Percentiles rank a stretch among this genome's conserved stretches.
phyloP scores from a whole-genome alignment of 2,329 filamentous ascomycete species.

The Fusarium sp. region DNA sequence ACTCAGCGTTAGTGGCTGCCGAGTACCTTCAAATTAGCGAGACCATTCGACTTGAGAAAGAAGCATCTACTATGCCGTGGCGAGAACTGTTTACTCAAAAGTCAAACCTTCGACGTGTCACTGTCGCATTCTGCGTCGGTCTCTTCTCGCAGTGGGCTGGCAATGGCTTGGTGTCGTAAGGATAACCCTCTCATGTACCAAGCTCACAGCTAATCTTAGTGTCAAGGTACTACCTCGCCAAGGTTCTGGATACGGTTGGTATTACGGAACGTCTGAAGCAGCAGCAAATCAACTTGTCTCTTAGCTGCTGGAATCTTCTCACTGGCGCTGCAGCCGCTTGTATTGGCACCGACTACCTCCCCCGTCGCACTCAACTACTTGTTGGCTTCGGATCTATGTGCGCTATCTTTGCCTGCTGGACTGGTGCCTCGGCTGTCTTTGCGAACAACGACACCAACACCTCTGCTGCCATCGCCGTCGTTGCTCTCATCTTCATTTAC shows the following conservation, averaged over 20 bases:
- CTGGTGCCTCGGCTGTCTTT: constrained; percentile 47
- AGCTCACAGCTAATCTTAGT: not conserved
- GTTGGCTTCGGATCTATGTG: constrained; percentile 44
- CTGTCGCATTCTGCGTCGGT: constrained; percentile 39
- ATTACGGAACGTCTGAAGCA: constrained; percentile 55
- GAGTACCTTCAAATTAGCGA: constrained; percentile 41
- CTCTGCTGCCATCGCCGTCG: constrained; percentile 43
- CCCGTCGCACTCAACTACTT: constrained; percentile 49
- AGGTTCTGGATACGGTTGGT: constrained; percentile 31
- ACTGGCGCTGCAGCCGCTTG: constrained; percentile 29
- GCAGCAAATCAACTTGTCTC: constrained; percentile 33
- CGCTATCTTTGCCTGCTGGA: constrained; percentile 48
- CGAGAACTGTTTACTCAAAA: constrained; percentile 44
- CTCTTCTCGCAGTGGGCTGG: constrained; percentile 39
- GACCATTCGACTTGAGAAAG: constrained; percentile 37
- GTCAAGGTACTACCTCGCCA: constrained; percentile 24
- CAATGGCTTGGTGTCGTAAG: constrained; percentile 25
- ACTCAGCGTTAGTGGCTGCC: constrained; percentile 27
- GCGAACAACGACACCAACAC: constrained; percentile 42
- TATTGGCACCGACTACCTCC: not conserved
- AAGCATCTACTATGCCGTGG: constrained; percentile 33
- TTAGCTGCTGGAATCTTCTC: constrained; percentile 53
- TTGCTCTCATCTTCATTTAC: constrained; percentile 57
- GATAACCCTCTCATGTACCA: not conserved
- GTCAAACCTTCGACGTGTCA: constrained; percentile 51